Conservation (phyloP, 345 rosid genomes). For the Gossypium stocksii region DNA sequence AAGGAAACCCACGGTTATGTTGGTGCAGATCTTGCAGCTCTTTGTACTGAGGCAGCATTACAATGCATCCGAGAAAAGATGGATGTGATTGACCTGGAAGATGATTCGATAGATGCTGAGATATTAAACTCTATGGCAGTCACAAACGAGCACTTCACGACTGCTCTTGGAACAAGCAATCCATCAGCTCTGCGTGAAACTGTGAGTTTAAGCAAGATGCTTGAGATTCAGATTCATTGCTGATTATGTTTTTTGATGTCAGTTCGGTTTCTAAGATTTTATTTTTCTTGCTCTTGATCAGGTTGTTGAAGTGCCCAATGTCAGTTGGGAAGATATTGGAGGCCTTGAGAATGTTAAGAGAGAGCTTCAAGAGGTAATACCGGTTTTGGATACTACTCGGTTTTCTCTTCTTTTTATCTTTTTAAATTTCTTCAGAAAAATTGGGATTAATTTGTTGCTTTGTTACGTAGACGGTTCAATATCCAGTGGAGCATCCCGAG, state of each 20-base stretch:
- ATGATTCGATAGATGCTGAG: constrained; percentile 89
- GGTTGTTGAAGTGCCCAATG: constrained; percentile 99
- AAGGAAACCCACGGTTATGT: constrained; percentile 96
- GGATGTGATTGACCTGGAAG: constrained; percentile 97
- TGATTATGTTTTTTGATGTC: background rate
- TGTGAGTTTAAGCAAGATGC: constrained; percentile 33
- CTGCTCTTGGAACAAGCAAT: constrained; percentile 84
- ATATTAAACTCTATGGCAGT: constrained; percentile 93
- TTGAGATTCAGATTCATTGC: background rate
- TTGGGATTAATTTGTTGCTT: constrained; percentile 1
- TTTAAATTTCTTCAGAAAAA: background rate
- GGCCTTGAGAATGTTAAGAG: constrained; percentile 93
- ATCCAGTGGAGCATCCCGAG: constrained; percentile 99
- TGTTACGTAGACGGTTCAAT: constrained; percentile 84
- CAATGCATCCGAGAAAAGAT: constrained; percentile 98
- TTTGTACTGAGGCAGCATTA: constrained; percentile 96
- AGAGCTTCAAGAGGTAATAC: constrained; percentile 85
- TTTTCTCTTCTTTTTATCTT: background rate
- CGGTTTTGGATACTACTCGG: background rate
- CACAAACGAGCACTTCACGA: constrained; percentile 81
- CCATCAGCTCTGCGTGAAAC: constrained; percentile 87
- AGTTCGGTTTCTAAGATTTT: constrained; percentile 8
- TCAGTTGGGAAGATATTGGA: constrained; percentile 86
- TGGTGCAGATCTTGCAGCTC: constrained; percentile 96
- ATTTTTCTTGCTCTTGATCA: constrained; percentile 19